Evolutionary conservation across 2,329 filamentous ascomycete species (phyloP).

Genomic region (Apiospora hydei): DNA sequence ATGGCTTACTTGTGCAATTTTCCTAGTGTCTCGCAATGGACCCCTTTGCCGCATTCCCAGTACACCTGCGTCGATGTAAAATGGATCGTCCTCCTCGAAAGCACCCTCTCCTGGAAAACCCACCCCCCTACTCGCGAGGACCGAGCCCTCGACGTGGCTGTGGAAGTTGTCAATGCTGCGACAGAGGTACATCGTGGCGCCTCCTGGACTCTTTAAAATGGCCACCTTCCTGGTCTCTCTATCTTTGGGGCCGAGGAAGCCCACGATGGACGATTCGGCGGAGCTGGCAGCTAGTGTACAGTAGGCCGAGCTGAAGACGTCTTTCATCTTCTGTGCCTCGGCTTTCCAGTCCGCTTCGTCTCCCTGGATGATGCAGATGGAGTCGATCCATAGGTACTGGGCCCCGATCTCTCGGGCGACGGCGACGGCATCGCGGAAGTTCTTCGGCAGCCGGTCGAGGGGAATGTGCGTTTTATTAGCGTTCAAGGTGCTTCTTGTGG

Average conservation of each 20-base stretch:
- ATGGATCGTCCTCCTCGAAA: slow-evolving; percentile 39
- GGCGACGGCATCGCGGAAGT: slow-evolving; percentile 19
- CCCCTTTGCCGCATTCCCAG: slow-evolving; percentile 36
- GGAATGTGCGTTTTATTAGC: slow-evolving; percentile 22
- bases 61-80: slow-evolving; percentile 39
- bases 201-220: no score
- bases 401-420: slow-evolving; percentile 10
- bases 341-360: slow-evolving; percentile 9
- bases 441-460: background rate
- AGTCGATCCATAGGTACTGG: slow-evolving; percentile 27
- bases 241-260: slow-evolving; percentile 18
- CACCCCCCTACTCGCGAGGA: slow-evolving; percentile 38
- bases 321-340: slow-evolving; percentile 18
- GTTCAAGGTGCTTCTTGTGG: background rate
- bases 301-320: slow-evolving; percentile 23
- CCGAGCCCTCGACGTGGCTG: slow-evolving; percentile 27
- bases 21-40: slow-evolving; percentile 32
- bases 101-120: slow-evolving; percentile 39
- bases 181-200: background rate
- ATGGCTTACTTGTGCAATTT: slow-evolving; percentile 28
- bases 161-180: background rate
- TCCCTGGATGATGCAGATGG: slow-evolving; percentile 28
- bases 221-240: slow-evolving; percentile 12
- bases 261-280: background rate
- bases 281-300: slow-evolving; percentile 25